Evolutionary conservation across 2,329 filamentous ascomycete species (phyloP).

Genomic region (Byssothecium circinans): DNA sequence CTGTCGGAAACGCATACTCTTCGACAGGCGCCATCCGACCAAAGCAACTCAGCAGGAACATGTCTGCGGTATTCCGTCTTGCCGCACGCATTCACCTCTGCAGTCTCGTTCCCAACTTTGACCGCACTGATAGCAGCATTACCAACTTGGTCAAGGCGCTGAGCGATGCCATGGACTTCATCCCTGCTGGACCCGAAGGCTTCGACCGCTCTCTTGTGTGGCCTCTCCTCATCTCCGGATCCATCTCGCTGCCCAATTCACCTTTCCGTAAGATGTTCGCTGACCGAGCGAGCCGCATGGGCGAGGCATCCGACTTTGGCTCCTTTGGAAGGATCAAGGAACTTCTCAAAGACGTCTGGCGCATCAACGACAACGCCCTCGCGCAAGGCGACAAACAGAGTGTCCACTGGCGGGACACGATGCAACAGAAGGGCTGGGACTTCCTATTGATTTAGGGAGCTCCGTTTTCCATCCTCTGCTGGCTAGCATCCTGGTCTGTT

Average conservation of each 20-base stretch:
- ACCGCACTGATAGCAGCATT: conserved; percentile 72
- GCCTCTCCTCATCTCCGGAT: conserved; percentile 88
- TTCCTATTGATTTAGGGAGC: conserved; percentile 76
- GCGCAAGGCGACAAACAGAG: conserved; percentile 58
- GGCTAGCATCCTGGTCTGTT: conserved; percentile 43
- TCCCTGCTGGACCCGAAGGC: conserved; percentile 77
- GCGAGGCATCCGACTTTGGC: conserved; percentile 76
- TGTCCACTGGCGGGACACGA: conserved; percentile 93
- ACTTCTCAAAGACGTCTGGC: conserved; percentile 82
- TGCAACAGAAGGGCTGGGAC: conserved; percentile 89
- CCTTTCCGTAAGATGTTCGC: conserved; percentile 77
- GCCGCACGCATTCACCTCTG: conserved; percentile 96
- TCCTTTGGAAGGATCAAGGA: conserved; percentile 82
- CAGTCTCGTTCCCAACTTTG: conserved; percentile 87
- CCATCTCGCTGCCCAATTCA: conserved; percentile 71
- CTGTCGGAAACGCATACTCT: conserved; percentile 56
- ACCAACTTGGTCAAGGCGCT: conserved; percentile 78
- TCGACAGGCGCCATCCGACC: conserved; percentile 74
- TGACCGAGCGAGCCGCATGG: conserved; percentile 72
- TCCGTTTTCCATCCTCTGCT: conserved; percentile 26
- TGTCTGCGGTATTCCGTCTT: conserved; percentile 86
- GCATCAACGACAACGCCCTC: conserved; percentile 65
- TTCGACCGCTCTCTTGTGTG: conserved; percentile 91
- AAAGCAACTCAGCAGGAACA: conserved; percentile 82
- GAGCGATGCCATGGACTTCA: conserved; percentile 73